Conservation (phyloP, 768 basidiomycete species). For the Rhodotorula sphaerocarpa region DNA sequence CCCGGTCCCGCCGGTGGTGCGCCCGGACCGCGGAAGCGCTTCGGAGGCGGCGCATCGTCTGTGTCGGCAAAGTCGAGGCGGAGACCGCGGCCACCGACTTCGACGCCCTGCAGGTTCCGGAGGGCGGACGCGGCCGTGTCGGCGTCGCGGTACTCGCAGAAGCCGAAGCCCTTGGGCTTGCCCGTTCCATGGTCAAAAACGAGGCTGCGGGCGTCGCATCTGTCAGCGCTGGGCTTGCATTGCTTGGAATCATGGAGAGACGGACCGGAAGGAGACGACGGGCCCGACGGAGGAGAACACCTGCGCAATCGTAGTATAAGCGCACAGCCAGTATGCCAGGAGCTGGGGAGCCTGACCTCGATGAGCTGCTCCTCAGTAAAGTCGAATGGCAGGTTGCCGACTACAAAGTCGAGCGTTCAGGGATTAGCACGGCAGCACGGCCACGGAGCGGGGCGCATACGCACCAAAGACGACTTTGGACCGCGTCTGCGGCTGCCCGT, state of each 20-base stretch:
- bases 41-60: constrained; percentile 81
- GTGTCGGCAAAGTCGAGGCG: constrained; percentile 91
- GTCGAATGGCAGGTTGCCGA: constrained; percentile 36
- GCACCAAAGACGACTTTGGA: constrained; percentile 34
- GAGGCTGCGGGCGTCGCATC: constrained; percentile 18
- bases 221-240: no score
- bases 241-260: not conserved
- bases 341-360: constrained; percentile 30
- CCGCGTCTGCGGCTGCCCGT: constrained; percentile 27
- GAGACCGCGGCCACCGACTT: constrained; percentile 83
- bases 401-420: constrained; percentile 8
- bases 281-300: constrained; percentile 39
- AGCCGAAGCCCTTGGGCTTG: constrained; percentile 78
- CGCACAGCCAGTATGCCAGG: not conserved
- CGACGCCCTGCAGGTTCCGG: constrained; percentile 84
- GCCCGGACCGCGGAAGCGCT: constrained; percentile 59
- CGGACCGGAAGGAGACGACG: constrained; percentile 37
- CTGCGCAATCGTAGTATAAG: constrained; percentile 8
- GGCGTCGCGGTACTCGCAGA: constrained; percentile 55
- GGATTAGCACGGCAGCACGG: no score
- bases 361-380: constrained; percentile 35
- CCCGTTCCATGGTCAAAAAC: constrained; percentile 56
- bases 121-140: constrained; percentile 93
- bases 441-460: not conserved
- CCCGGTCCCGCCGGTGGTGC: constrained; percentile 46